phyloP scores from a whole-genome alignment of 2,329 filamentous ascomycete genomes.

The Phaeosphaeriaceae sp. region DNA sequence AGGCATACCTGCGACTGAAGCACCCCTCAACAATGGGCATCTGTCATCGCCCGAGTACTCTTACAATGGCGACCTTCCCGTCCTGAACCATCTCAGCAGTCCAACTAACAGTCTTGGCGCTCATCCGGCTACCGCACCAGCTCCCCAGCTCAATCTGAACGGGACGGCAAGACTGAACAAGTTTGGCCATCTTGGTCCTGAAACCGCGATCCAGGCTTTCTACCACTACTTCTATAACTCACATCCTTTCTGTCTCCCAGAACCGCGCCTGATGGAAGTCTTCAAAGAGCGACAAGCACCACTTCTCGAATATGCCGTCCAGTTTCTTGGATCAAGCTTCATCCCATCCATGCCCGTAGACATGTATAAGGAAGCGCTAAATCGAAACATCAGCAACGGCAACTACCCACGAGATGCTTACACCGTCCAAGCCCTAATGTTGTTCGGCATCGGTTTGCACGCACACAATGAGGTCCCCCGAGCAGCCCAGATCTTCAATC shows the following conservation, averaged over 20 bases:
- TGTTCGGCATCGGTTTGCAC: conserved; percentile 80
- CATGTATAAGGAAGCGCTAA: conserved; percentile 51
- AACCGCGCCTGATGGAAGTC: conserved; percentile 47
- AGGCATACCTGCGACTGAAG: conserved; percentile 18
- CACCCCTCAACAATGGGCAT: conserved; percentile 27
- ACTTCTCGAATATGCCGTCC: conserved; percentile 62
- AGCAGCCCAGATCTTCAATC: conserved; percentile 70
- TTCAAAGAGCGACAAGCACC: conserved; percentile 50
- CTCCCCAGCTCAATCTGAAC: conserved; percentile 42
- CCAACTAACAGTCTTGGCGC: conserved; percentile 28
- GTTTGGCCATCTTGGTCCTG: conserved; percentile 36
- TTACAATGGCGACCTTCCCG: conserved; percentile 33
- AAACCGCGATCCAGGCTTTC: conserved; percentile 41
- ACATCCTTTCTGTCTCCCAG: conserved; percentile 64
- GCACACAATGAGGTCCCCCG: conserved; percentile 75
- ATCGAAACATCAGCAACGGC: conserved; percentile 39
- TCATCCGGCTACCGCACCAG: conserved; percentile 26
- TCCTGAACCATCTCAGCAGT: conserved; percentile 30
- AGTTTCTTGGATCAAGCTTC: conserved; percentile 64
- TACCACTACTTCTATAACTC: conserved; percentile 61
- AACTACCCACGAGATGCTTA: conserved; percentile 54
- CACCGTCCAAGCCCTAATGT: conserved; percentile 77
- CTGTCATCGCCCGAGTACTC: conserved; percentile 41
- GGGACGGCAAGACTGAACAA: conserved; percentile 39
- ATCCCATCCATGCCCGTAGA: conserved; percentile 54